These are phyloP conservation scores for Cordyceps pruinosa DNA, from an alignment of 2,329 filamentous ascomycete species.

Conservation along the genomic window DNA sequence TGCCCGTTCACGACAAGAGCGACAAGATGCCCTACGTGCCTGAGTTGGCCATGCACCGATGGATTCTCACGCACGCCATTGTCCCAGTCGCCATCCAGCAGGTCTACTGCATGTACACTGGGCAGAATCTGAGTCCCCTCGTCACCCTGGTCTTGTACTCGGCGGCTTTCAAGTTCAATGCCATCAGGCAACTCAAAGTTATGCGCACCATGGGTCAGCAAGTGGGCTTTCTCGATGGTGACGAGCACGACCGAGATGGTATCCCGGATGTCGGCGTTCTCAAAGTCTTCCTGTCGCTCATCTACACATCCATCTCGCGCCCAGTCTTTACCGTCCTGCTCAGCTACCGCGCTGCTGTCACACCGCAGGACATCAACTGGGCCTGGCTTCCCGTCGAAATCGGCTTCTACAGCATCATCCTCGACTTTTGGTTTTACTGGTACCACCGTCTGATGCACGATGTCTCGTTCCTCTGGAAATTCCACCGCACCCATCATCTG, in stretches of 20 bases:
- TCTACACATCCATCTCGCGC: conserved; percentile 26
- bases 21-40: conserved; percentile 32
- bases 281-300: conserved; percentile 26
- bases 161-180: conserved; percentile 29
- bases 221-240: conserved; percentile 34
- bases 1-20: conserved; percentile 30
- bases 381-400: conserved; percentile 30
- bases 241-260: conserved; percentile 33
- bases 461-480: conserved; percentile 31
- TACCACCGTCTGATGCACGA: conserved; percentile 37
- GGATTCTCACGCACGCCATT: conserved; percentile 30
- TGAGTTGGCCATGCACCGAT: conserved; percentile 27
- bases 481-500: conserved; percentile 35
- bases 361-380: conserved; percentile 23
- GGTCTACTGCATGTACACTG: conserved; percentile 23
- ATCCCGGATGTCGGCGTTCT: conserved; percentile 30
- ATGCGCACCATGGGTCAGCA: conserved; percentile 30
- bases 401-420: conserved; percentile 31
- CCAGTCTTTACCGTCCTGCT: conserved; percentile 27
- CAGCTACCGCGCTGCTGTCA: conserved; percentile 21
- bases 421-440: conserved; percentile 33
- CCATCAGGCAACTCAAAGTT: conserved; percentile 29
- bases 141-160: conserved; percentile 29
- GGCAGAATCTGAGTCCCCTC: conserved; percentile 22
- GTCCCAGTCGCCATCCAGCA: conserved; percentile 32